Conservation (phyloP, 768 basidiomycete species). For the Amanita exitialis region DNA sequence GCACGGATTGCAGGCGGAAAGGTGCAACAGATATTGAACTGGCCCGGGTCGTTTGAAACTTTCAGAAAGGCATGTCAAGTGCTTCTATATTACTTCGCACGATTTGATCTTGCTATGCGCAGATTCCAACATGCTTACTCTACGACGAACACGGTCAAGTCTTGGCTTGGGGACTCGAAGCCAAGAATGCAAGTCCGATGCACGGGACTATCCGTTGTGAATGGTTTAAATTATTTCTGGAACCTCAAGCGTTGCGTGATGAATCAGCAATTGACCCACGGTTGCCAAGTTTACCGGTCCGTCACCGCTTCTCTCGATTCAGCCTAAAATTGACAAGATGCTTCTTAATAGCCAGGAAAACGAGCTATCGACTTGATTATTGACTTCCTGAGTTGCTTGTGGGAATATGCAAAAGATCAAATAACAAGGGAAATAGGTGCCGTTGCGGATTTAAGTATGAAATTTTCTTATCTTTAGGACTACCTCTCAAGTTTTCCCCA, state of each 20-base stretch:
- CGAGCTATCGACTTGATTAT: constrained; percentile 69
- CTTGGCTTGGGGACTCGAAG: constrained; percentile 80
- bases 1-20: constrained; percentile 72
- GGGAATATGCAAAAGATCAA: constrained; percentile 81
- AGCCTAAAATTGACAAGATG: constrained; percentile 6
- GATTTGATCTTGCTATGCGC: constrained; percentile 1
- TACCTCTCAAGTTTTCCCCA: constrained; percentile 16
- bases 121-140: constrained; percentile 75
- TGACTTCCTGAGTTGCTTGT: constrained; percentile 75
- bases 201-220: constrained; percentile 48
- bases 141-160: constrained; percentile 70
- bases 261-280: constrained; percentile 64
- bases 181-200: constrained; percentile 68
- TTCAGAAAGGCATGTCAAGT: constrained; percentile 56
- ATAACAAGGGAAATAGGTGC: constrained; percentile 83
- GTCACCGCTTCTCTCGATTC: constrained; percentile 16
- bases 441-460: constrained; percentile 74
- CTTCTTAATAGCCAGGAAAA: constrained; percentile 51
- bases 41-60: constrained; percentile 81
- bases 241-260: constrained; percentile 72
- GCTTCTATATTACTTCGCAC: not conserved
- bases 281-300: constrained; percentile 67
- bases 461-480: not conserved
- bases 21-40: constrained; percentile 77
- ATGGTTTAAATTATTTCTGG: constrained; percentile 81